Base-by-base conservation (phyloP, 495 filamentous ascomycete species). In the Mytilinidion resinicola region DNA sequence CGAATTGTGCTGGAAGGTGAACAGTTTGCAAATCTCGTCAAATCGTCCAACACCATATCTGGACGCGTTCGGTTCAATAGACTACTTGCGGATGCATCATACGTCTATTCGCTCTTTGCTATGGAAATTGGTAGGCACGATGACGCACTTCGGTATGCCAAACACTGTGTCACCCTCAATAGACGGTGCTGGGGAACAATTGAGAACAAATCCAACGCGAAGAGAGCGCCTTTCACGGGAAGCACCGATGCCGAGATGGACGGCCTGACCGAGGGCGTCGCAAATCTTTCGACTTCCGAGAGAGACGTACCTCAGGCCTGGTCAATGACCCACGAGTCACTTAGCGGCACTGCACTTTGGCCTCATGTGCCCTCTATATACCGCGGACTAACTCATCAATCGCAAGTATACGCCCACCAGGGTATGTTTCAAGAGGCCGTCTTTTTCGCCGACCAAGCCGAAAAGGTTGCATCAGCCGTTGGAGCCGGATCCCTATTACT, bases 401-500 rank as follows among this genome's bases (percentile, higher is more conserved):
- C 90, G 4, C 77, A 76, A 19, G 71, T 95, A 14, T 96, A 88
- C 56, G 82, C 88, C 4, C 84, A 91, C 54, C 80, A 91, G 64
- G 92, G 95, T 46, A 79, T 96, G 69, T 88, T 90, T 62, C 85
- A 87, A 51, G 95, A 97, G 68, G 87, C 91, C 7, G 75, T 92
- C n/a, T 93, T 90, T 70, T 95, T 95, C 64, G 81, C 85, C 7
- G 86, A 96, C 60, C 85, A 95, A 66, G 89, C 89, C 1, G 74
- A 87, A 51, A 89, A 88, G 68, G 82, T 96, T 58, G 90, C 88
- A 49, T 77, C 81, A 43, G 82, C 84, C 11, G 80, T 85, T 9
- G 74, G 80, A 37, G 84, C 89, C 3, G 78, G 81, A 61, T 74
- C 80, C 15, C 81, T 85, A 39, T 62, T 78, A 9, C 74, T 79